phyloP scores from a whole-genome alignment of 164 flowering plant genomes.

The Annona cherimola region DNA sequence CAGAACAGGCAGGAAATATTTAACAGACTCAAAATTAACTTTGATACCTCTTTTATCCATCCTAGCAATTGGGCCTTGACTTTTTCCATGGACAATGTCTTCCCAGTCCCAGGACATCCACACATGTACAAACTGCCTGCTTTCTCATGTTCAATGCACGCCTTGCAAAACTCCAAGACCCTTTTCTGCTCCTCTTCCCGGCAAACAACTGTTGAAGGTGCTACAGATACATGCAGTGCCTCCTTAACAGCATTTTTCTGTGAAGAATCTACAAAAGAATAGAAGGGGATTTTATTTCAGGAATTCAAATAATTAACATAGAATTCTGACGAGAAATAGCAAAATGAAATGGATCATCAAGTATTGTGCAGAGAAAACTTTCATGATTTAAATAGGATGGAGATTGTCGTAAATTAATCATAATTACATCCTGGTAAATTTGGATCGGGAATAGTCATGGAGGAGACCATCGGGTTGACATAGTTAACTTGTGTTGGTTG shows the following conservation, averaged over 20 bases:
- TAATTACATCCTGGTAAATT: too few species aligned
- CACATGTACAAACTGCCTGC: constrained; percentile 77
- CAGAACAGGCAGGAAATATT: background rate
- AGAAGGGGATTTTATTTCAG: background rate
- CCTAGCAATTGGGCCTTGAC: constrained; percentile 46
- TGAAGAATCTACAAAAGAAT: constrained; percentile 35
- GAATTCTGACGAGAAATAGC: background rate
- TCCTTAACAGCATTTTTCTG: constrained; percentile 69
- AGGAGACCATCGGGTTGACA: too few species aligned
- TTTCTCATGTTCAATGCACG: constrained; percentile 48
- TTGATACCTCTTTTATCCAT: constrained; percentile 59
- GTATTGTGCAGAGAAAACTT: too few species aligned
- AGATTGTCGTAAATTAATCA: too few species aligned
- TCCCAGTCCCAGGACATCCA: constrained; percentile 96
- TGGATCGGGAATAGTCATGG: too few species aligned
- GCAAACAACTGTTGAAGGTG: constrained; percentile 34
- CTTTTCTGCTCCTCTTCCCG: constrained; percentile 29
- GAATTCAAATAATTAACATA: background rate
- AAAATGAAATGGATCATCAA: too few species aligned
- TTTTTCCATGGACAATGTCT: constrained; percentile 73
- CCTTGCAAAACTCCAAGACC: constrained; percentile 72
- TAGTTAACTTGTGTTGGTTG: too few species aligned
- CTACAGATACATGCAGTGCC: constrained; percentile 72
- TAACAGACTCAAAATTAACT: background rate
- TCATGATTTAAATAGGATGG: too few species aligned